Base-by-base conservation (phyloP, 2,329 filamentous ascomycete genomes). In the Colletotrichum paranaense region DNA sequence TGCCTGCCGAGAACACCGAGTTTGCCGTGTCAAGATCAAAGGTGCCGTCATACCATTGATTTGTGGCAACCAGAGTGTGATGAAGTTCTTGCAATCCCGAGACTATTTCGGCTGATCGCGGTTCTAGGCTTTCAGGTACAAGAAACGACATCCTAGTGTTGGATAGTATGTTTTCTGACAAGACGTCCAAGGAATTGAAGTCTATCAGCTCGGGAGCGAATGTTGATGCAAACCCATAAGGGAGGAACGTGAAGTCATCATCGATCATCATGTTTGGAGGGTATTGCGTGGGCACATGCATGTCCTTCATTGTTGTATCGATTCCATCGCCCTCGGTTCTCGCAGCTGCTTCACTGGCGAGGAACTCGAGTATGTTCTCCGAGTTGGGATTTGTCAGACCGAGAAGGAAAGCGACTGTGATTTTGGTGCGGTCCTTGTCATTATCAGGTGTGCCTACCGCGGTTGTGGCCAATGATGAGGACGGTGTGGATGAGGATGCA, bases 351-450 rank as follows among this genome's bases (percentile, higher is more conserved):
- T 77, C 74, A 19, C 67, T 67, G 57, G 67, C 56, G 46, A 79
- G 72, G 5, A 72, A 68, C 3, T 77, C 73, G 5, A 79, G 63
- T 69, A 80, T 78, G 9, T 75, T 77, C 1, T 77, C 75, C 26
- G 76, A 76, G 6, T 74, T 69, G 2, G 79, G 78, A 52, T 80
- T 76, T 5, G 77, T 78, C 26, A 79, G 63, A 28, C 72, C 74
- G 52, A 78, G 72, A 22, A 80, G 76, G 58, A 80, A 80, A 16
- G 75, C 73, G 9, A 79, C 72, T 5, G 77, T 72, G 12, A 75
- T 75, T 35, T 76, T 78, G 32, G 74, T 72, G n/a, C 73, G 59
- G 30, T 69, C 72, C 1, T 75, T 73, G 35, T 64, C 69, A 42
- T 55, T 56, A 32, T 56, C 24, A 4, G 60, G 55, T 5, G 56